These are phyloP conservation scores for Epichloe scottii DNA, from an alignment of 2,329 filamentous ascomycete species.

Conservation along the genomic window DNA sequence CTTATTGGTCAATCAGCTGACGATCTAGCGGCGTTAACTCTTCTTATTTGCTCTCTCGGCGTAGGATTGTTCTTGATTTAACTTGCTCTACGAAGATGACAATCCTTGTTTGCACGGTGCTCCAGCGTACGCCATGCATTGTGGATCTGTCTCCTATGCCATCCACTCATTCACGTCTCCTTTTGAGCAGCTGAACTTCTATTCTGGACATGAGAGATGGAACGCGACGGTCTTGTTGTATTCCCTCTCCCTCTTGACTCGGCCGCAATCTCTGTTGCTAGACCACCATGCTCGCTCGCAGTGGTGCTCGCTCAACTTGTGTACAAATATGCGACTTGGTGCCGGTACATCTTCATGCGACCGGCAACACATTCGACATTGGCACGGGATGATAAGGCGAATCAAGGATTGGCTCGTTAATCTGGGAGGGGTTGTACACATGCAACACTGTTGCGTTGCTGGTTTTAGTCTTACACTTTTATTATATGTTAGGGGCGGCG, in stretches of 20 bases:
- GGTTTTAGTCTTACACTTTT: conserved; percentile 3
- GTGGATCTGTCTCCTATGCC: not conserved
- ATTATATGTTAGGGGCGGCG: conserved; percentile 2
- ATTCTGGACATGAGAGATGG: conserved; percentile 4
- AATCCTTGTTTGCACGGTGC: not conserved
- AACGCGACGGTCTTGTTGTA: not conserved
- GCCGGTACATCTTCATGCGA: not conserved
- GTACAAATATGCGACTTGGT: not conserved
- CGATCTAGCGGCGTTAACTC: conserved; percentile 25
- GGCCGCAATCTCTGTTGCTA: not conserved
- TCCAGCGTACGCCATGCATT: not conserved
- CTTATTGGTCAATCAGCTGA: conserved; percentile 20
- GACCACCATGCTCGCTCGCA: not conserved
- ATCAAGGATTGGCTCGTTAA: not conserved
- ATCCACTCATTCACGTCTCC: conserved; percentile 4
- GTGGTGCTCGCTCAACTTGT: not conserved
- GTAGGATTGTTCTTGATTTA: conserved; percentile 16
- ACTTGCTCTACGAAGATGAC: not conserved
- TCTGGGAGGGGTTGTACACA: not conserved
- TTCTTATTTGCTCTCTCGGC: conserved; percentile 16
- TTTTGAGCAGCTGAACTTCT: conserved; percentile 2
- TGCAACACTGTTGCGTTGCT: conserved; percentile 1
- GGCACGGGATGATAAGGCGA: not conserved
- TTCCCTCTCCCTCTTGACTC: not conserved
- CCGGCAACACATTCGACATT: not conserved